phyloP scores from a whole-genome alignment of 352 stramenopile genomes.

The Pythium coloratum region DNA sequence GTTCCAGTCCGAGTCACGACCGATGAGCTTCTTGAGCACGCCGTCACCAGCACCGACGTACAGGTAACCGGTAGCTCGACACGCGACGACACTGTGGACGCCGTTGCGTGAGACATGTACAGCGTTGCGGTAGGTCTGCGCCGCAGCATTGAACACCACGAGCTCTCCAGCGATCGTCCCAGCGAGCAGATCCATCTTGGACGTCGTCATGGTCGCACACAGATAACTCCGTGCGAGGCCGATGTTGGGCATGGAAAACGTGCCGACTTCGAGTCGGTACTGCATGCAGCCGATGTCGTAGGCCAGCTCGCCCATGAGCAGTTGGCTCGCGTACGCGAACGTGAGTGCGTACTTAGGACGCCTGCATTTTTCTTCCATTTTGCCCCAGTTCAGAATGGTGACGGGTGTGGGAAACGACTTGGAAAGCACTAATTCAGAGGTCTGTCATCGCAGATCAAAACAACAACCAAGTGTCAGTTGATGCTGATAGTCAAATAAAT shows the following conservation, averaged over 20 bases:
- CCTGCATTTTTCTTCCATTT: slow-evolving; percentile 63
- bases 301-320: slow-evolving; percentile 57
- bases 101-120: slow-evolving; percentile 64
- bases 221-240: slow-evolving; percentile 69
- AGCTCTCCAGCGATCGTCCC: slow-evolving; percentile 79
- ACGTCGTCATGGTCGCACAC: slow-evolving; percentile 54
- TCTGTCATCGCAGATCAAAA: slow-evolving; percentile 31
- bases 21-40: slow-evolving; percentile 83
- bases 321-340: slow-evolving; percentile 68
- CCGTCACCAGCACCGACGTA: slow-evolving; percentile 87
- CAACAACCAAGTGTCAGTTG: background rate
- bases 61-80: slow-evolving; percentile 55
- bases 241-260: slow-evolving; percentile 72
- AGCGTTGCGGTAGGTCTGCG: slow-evolving; percentile 60
- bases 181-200: slow-evolving; percentile 57
- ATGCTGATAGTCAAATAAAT: background rate
- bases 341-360: slow-evolving; percentile 68
- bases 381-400: slow-evolving; percentile 71
- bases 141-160: slow-evolving; percentile 82
- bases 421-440: slow-evolving; percentile 64
- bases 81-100: slow-evolving; percentile 77
- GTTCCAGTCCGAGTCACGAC: slow-evolving; percentile 78
- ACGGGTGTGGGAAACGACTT: slow-evolving; percentile 64
- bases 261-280: slow-evolving; percentile 68
- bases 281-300: slow-evolving; percentile 82